Percentiles rank a stretch among this genome's conserved stretches.
Evolutionary conservation across 1,284 basidiomycete genomes (phyloP).

Genomic region (Apiotrichum gamsii): DNA sequence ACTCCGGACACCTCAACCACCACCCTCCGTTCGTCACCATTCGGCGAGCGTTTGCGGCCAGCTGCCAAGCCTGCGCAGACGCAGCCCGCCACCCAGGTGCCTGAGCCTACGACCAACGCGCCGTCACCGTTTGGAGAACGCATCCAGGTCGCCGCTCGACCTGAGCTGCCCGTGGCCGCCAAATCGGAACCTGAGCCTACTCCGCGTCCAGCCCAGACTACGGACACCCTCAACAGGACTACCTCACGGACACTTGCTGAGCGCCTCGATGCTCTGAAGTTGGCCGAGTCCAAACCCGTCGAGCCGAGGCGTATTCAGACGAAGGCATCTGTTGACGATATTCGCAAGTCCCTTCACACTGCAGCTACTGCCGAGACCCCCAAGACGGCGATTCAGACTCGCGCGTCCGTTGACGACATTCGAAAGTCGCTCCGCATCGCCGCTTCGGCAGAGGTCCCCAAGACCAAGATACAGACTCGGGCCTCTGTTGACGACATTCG

Average conservation of each 20-base stretch:
- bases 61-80: neutral
- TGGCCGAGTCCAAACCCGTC: too few species aligned
- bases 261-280: neutral
- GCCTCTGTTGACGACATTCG: too few species aligned
- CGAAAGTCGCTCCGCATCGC: neutral
- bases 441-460: neutral
- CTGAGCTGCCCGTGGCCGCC: neutral
- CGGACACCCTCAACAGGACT: too few species aligned
- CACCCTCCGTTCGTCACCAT: conserved; percentile 19
- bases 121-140: conserved; percentile 2
- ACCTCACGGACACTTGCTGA: neutral
- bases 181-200: too few species aligned
- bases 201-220: too few species aligned
- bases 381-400: too few species aligned
- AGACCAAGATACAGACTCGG: too few species aligned
- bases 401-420: too few species aligned
- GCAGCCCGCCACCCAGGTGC: neutral
- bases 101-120: neutral
- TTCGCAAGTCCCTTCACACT: too few species aligned
- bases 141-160: neutral
- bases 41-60: conserved; percentile 12
- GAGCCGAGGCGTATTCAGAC: too few species aligned
- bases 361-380: too few species aligned
- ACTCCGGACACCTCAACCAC: neutral
- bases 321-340: too few species aligned